Percentiles rank a stretch among this genome's conserved stretches.
Conservation (phyloP, 2,329 filamentous ascomycete genomes). For the Capronia epimyces region DNA sequence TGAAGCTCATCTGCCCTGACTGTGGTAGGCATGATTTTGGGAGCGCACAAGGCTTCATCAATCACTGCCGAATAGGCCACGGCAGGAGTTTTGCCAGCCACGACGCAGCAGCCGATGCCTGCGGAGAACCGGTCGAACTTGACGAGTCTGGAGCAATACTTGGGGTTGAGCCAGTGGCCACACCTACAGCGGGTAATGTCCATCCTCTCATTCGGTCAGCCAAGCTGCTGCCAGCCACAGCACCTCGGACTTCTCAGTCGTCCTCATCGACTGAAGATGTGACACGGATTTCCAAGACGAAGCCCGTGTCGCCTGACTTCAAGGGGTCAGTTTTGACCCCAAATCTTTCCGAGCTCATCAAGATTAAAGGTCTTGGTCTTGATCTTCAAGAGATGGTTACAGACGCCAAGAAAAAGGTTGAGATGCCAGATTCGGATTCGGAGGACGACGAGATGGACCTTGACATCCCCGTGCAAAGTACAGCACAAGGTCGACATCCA, state of each 20-base stretch:
- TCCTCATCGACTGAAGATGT: neutral
- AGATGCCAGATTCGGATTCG: constrained; percentile 38
- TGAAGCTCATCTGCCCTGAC: constrained; percentile 84
- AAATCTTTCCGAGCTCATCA: constrained; percentile 61
- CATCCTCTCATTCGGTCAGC: constrained; percentile 59
- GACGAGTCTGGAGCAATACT: constrained; percentile 52
- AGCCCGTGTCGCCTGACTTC: constrained; percentile 22
- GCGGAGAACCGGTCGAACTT: constrained; percentile 73
- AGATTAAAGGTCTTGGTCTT: constrained; percentile 55
- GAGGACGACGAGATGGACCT: constrained; percentile 35
- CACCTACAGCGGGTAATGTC: constrained; percentile 47
- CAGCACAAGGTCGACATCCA: constrained; percentile 21
- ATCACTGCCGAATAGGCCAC: constrained; percentile 95
- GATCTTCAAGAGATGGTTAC: constrained; percentile 56
- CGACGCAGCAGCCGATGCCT: constrained; percentile 83
- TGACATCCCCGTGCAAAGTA: constrained; percentile 27
- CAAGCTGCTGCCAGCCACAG: constrained; percentile 38
- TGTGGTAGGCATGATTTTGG: constrained; percentile 88
- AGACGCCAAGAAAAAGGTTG: constrained; percentile 46
- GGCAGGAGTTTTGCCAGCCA: constrained; percentile 91
- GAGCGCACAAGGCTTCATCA: constrained; percentile 98
- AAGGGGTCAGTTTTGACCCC: constrained; percentile 47
- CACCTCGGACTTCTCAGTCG: constrained; percentile 8
- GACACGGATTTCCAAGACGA: neutral
- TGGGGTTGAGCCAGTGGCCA: constrained; percentile 32